Evolutionary conservation across 2,329 filamentous ascomycete genomes (phyloP).

Genomic region (Fusarium graminum): DNA sequence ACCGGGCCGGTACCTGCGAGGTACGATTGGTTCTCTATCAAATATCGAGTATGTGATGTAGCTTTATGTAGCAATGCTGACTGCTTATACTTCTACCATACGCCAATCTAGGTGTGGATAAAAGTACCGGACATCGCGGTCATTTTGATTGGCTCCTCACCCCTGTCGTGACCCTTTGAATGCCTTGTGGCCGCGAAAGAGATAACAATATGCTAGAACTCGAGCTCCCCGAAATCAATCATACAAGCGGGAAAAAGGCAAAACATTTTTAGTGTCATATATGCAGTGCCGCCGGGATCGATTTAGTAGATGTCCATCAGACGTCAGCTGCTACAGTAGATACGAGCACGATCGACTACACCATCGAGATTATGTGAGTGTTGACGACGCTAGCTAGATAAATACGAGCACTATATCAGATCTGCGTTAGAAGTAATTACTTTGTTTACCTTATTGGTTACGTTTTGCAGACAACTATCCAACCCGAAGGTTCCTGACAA

Average conservation of each 20-base stretch:
- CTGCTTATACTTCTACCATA: no score
- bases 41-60: no score
- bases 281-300: not conserved
- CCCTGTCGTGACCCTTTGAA: no score
- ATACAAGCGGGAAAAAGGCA: not conserved
- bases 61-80: no score
- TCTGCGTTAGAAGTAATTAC: not conserved
- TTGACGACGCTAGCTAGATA: conserved; percentile 7
- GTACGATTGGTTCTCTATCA: no score
- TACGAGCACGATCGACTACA: conserved; percentile 31
- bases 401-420: conserved; percentile 12
- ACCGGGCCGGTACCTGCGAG: no score
- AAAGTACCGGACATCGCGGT: no score
- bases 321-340: not conserved
- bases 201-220: not conserved
- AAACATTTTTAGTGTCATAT: not conserved
- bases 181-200: not conserved
- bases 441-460: no score
- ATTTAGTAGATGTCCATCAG: conserved; percentile 9
- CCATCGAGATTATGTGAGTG: conserved; percentile 1
- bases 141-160: no score
- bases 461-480: not conserved
- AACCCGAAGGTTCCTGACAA: not conserved
- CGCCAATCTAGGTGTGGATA: no score
- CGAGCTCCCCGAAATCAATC: not conserved